Evolutionary conservation across 1,139 yeast species (phyloP).

Genomic region (Candida neerlandica): DNA sequence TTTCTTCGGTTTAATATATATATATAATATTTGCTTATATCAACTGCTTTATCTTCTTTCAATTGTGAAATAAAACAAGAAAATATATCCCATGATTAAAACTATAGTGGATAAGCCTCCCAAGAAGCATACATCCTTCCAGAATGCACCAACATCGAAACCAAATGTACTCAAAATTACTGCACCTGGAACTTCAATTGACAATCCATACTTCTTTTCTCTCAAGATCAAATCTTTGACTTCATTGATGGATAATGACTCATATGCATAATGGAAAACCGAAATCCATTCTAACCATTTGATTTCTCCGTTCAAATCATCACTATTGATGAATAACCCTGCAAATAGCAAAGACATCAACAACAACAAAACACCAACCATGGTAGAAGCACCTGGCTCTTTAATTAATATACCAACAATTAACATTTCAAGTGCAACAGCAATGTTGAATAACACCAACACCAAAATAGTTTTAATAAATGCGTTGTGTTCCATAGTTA

Average conservation of each 20-base stretch:
- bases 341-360: slow-evolving; percentile 88
- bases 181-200: slow-evolving; percentile 98
- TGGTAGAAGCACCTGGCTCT: slow-evolving; percentile 92
- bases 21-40: not conserved
- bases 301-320: slow-evolving; percentile 69
- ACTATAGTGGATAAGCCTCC: slow-evolving; percentile 53
- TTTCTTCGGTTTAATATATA: not conserved
- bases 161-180: slow-evolving; percentile 95
- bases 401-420: slow-evolving; percentile 83
- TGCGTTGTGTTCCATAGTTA: slow-evolving; percentile 77
- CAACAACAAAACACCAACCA: slow-evolving; percentile 81
- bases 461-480: slow-evolving; percentile 71
- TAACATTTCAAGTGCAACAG: slow-evolving; percentile 82
- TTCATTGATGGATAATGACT: slow-evolving; percentile 87
- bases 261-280: slow-evolving; percentile 94
- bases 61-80: slow-evolving; percentile 70
- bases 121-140: slow-evolving; percentile 62
- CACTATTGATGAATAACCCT: slow-evolving; percentile 86
- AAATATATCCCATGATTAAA: slow-evolving; percentile 68
- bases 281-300: slow-evolving; percentile 84
- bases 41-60: slow-evolving; percentile 58
- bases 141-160: slow-evolving; percentile 76
- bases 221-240: slow-evolving; percentile 83
- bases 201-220: slow-evolving; percentile 88
- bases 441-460: slow-evolving; percentile 78